These are phyloP conservation scores for Candida sp. DNA, from an alignment of 1,139 yeast genomes.

Conservation along the genomic window DNA sequence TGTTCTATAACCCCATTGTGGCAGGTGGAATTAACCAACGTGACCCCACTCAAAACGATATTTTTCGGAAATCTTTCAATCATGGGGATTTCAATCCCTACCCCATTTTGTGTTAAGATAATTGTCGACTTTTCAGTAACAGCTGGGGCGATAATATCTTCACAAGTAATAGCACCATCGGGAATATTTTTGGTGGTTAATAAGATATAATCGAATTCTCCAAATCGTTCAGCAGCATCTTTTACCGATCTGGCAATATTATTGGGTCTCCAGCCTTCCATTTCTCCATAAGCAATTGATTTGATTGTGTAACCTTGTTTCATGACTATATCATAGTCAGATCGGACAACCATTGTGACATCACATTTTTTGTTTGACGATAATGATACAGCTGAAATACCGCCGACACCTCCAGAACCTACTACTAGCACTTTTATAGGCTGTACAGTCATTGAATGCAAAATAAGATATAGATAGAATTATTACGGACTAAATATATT, in stretches of 20 bases:
- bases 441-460: neutral
- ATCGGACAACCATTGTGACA: constrained; percentile 62
- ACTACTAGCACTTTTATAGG: constrained; percentile 33
- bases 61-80: constrained; percentile 55
- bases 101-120: constrained; percentile 70
- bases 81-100: constrained; percentile 66
- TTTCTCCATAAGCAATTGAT: constrained; percentile 58
- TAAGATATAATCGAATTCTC: constrained; percentile 64
- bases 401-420: constrained; percentile 62
- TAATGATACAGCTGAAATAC: constrained; percentile 62
- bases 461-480: no score
- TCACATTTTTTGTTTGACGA: constrained; percentile 40
- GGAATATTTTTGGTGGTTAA: constrained; percentile 76
- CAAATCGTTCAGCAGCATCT: constrained; percentile 38
- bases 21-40: constrained; percentile 65
- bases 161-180: constrained; percentile 53
- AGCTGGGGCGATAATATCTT: constrained; percentile 57
- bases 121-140: constrained; percentile 50
- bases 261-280: constrained; percentile 54
- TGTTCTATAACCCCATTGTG: constrained; percentile 49
- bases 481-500: no score
- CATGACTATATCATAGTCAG: constrained; percentile 56
- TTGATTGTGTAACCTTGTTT: constrained; percentile 56
- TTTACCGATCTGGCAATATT: constrained; percentile 37
- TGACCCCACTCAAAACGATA: constrained; percentile 62